phyloP scores from a whole-genome alignment of 2,329 filamentous ascomycete genomes.

The Aspergillus quadrilineatus region DNA sequence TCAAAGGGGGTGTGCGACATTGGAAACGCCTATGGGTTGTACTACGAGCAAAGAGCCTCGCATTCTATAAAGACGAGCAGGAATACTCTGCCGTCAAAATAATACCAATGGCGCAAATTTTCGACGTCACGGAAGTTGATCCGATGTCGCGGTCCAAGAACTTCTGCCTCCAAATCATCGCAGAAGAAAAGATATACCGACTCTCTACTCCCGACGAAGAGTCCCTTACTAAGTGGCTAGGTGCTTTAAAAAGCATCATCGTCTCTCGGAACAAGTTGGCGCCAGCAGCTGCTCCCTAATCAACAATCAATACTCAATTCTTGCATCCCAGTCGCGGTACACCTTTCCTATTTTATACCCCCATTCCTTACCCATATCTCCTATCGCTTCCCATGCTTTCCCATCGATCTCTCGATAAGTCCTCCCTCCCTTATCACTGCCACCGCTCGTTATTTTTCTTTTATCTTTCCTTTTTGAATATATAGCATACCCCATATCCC shows the following conservation, averaged over 20 bases:
- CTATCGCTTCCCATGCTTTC: not conserved
- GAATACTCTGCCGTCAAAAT: constrained; percentile 88
- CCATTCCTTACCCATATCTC: not conserved
- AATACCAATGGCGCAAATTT: constrained; percentile 72
- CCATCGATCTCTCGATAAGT: not conserved
- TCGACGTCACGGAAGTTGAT: constrained; percentile 91
- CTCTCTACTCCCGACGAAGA: constrained; percentile 81
- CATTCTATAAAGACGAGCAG: constrained; percentile 86
- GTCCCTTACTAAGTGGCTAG: constrained; percentile 76
- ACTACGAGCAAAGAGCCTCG: constrained; percentile 77
- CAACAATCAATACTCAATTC: not conserved
- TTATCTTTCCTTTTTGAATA: constrained; percentile 13
- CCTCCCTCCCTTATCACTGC: not conserved
- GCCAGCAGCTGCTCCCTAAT: constrained; percentile 12
- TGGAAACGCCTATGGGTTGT: constrained; percentile 97
- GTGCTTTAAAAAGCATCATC: constrained; percentile 76
- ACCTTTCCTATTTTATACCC: not conserved
- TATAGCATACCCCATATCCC: constrained; percentile 19
- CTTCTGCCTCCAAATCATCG: constrained; percentile 88
- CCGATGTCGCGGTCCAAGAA: constrained; percentile 79
- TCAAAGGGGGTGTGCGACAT: constrained; percentile 74
- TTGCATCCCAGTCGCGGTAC: not conserved
- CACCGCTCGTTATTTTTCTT: not conserved
- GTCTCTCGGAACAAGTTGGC: constrained; percentile 37
- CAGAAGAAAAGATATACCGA: constrained; percentile 80